A percentile compares a stretch with the other conserved stretches of the same genome.
Conservation (phyloP, 2,329 filamentous ascomycete species). For the Eurotiales sp. region DNA sequence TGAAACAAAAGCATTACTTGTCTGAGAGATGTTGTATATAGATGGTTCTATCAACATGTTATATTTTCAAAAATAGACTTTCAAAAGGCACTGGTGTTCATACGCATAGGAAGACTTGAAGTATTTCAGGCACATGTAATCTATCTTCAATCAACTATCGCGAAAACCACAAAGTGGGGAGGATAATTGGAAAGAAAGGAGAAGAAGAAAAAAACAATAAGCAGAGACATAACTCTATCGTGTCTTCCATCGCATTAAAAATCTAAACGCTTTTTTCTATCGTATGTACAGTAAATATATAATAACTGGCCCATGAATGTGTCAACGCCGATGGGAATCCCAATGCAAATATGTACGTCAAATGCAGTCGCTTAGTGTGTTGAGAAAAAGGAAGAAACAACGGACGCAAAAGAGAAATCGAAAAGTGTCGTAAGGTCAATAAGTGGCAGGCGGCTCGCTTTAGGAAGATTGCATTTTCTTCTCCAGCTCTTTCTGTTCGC, state of each 20-base stretch:
- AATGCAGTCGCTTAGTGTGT: constrained; percentile 14
- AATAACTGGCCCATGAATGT: constrained; percentile 7
- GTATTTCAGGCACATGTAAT: background rate
- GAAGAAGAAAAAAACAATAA: background rate
- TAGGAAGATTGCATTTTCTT: constrained; percentile 31
- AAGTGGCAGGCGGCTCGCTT: constrained; percentile 18
- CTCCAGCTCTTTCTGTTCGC: constrained; percentile 73
- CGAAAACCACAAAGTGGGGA: constrained; percentile 2
- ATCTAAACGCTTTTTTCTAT: constrained; percentile 12
- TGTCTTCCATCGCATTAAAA: background rate
- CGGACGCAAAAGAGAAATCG: no score
- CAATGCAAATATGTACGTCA: constrained; percentile 12
- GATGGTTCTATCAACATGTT: no score
- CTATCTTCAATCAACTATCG: background rate
- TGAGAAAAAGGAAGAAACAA: constrained; percentile 16
- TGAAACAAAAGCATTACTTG: background rate
- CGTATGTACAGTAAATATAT: constrained; percentile 11
- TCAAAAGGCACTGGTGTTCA: no score
- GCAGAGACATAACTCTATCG: background rate
- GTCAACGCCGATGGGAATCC: constrained; percentile 16
- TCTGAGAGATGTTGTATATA: background rate
- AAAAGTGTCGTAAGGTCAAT: constrained; percentile 15
- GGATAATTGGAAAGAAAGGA: background rate
- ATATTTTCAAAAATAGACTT: no score
- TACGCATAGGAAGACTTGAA: no score